phyloP scores from a whole-genome alignment of 805 yeast genomes.

The Ascoidea asiatica region DNA sequence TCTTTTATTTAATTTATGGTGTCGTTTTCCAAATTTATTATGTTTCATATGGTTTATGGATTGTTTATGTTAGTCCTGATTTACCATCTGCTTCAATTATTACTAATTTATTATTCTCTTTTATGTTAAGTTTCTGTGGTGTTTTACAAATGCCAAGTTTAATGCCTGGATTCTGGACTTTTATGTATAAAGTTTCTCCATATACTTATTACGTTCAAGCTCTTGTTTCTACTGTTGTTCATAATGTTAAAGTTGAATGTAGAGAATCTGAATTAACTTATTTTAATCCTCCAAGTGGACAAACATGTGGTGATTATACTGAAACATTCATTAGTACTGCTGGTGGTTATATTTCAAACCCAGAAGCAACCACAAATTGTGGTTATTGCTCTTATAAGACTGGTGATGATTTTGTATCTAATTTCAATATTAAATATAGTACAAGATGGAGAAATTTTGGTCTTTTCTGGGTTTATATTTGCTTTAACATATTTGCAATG shows the following conservation, averaged over 20 bases:
- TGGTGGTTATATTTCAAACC: constrained; percentile 43
- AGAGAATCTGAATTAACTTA: constrained; percentile 30
- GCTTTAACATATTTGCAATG: constrained; percentile 30
- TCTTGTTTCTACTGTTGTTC: constrained; percentile 33
- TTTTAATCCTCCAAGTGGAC: constrained; percentile 39
- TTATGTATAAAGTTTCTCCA: constrained; percentile 27
- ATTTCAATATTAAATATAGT: constrained; percentile 26
- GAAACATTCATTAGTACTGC: constrained; percentile 24
- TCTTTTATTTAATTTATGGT: constrained; percentile 34
- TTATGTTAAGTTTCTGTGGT: constrained; percentile 56
- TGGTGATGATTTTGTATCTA: constrained; percentile 25
- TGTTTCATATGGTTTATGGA: constrained; percentile 39
- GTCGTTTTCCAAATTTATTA: constrained; percentile 37
- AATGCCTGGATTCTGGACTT: constrained; percentile 30
- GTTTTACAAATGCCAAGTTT: constrained; percentile 28
- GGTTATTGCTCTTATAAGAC: constrained; percentile 24
- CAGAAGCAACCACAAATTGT: constrained; percentile 27
- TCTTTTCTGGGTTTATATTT: constrained; percentile 35
- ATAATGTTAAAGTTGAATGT: constrained; percentile 40
- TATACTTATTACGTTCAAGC: constrained; percentile 29
- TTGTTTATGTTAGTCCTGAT: constrained; percentile 47
- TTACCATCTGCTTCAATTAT: constrained; percentile 54
- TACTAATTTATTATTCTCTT: constrained; percentile 38
- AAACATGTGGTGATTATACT: constrained; percentile 48
- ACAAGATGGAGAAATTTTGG: constrained; percentile 53